phyloP scores from a whole-genome alignment of 2,329 filamentous ascomycete genomes.

The Gnomoniopsis smithogilvyi region DNA sequence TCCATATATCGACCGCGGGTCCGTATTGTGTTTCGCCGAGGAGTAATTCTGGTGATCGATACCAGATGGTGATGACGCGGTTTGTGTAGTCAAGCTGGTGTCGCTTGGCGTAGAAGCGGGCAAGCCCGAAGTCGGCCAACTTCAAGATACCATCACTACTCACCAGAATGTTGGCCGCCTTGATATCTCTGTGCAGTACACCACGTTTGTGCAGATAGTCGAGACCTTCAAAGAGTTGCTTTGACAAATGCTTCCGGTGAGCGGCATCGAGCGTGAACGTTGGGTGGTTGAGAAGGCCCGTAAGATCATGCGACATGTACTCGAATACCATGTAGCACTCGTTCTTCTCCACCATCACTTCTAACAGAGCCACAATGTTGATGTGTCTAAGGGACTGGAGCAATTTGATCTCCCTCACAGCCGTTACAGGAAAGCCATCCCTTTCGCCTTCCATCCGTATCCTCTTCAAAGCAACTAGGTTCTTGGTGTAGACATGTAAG shows the following conservation, averaged over 20 bases:
- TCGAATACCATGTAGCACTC: slow-evolving; percentile 99
- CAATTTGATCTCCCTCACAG: slow-evolving; percentile 86
- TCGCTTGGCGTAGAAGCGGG: slow-evolving; percentile 92
- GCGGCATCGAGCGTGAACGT: slow-evolving; percentile 79
- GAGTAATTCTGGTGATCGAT: slow-evolving; percentile 84
- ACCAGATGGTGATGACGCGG: slow-evolving; percentile 98
- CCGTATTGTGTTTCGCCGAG: slow-evolving; percentile 89
- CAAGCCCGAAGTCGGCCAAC: slow-evolving; percentile 92
- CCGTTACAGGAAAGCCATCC: slow-evolving; percentile 88
- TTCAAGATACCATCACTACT: slow-evolving; percentile 87
- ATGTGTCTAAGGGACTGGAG: slow-evolving; percentile 80
- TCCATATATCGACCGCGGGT: slow-evolving; percentile 92
- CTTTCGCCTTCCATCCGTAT: slow-evolving; percentile 92
- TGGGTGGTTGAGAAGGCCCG: slow-evolving; percentile 91
- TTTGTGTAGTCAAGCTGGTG: slow-evolving; percentile 95
- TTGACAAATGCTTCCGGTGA: slow-evolving; percentile 90
- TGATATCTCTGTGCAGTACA: slow-evolving; percentile 97
- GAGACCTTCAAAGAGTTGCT: slow-evolving; percentile 88
- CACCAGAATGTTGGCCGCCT: slow-evolving; percentile 94
- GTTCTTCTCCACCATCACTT: slow-evolving; percentile 98
- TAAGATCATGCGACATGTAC: slow-evolving; percentile 94
- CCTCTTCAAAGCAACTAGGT: slow-evolving; percentile 80
- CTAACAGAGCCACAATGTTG: slow-evolving; percentile 79
- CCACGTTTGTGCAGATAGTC: slow-evolving; percentile 90
- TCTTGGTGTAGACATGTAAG: slow-evolving; percentile 86